A percentile compares a stretch with the other conserved stretches of the same genome.
These are phyloP conservation scores for Cotoneaster glaucophyllus DNA, from an alignment of 306 rosid genomes.

Conservation along the genomic window DNA sequence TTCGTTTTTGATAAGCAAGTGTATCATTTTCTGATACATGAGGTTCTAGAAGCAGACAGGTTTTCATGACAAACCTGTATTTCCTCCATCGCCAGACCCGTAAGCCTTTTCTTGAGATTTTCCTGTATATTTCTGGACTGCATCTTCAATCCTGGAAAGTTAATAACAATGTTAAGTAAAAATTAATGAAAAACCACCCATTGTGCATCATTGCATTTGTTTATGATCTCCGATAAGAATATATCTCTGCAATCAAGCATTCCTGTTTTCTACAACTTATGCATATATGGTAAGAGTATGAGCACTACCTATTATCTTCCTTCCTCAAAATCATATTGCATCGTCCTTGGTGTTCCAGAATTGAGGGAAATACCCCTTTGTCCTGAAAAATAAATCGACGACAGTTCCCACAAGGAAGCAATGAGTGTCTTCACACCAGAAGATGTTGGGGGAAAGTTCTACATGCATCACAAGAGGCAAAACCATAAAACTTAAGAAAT, in stretches of 20 bases:
- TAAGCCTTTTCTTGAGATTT: constrained; percentile 24
- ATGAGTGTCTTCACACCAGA: constrained; percentile 1
- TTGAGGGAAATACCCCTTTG: constrained; percentile 40
- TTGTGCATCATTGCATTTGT: neutral
- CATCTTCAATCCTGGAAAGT: constrained; percentile 44
- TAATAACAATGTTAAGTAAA: neutral
- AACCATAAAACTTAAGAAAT: constrained; percentile 2
- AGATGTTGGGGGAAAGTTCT: neutral
- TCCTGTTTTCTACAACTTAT: neutral
- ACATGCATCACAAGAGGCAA: neutral
- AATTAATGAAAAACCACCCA: neutral
- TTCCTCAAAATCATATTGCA: constrained; percentile 16
- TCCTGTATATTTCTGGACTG: constrained; percentile 28
- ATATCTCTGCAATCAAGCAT: neutral
- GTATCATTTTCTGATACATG: neutral
- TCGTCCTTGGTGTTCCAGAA: constrained; percentile 39
- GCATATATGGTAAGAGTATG: neutral
- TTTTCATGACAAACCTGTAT: constrained; percentile 28
- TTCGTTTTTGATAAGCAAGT: too few relatives aligned
- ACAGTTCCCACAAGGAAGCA: constrained; percentile 7
- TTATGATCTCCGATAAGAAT: neutral
- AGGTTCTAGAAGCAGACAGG: neutral
- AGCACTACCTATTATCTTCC: constrained; percentile 37
- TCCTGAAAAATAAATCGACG: constrained; percentile 41
- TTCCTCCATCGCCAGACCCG: constrained; percentile 20